phyloP scores from a whole-genome alignment of 2,329 filamentous ascomycete species.

The Penicillium sp. region DNA sequence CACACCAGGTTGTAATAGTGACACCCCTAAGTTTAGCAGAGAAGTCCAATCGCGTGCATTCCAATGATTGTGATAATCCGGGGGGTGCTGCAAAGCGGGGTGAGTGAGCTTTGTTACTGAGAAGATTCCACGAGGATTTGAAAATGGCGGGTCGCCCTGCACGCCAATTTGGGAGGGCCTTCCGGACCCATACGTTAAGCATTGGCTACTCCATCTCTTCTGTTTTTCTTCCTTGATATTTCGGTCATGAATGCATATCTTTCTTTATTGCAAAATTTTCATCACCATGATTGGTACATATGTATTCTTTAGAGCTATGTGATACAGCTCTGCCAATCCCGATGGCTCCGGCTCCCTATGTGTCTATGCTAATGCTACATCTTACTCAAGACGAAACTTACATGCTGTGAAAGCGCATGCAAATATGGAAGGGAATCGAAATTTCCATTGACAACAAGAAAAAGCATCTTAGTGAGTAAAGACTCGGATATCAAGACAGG shows the following conservation, averaged over 20 bases:
- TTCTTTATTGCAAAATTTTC: neutral
- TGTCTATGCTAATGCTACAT: neutral
- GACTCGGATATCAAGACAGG: constrained; percentile 25
- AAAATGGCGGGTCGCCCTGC: constrained; percentile 4
- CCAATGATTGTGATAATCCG: neutral
- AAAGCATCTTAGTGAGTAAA: constrained; percentile 2
- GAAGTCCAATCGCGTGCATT: neutral
- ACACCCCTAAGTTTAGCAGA: neutral
- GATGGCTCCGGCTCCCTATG: neutral
- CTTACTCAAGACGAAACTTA: neutral
- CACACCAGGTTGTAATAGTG: neutral
- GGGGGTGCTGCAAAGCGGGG: constrained; percentile 3
- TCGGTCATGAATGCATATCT: neutral
- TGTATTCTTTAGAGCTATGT: neutral
- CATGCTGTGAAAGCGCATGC: neutral
- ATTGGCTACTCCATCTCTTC: neutral
- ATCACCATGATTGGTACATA: neutral
- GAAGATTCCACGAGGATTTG: neutral
- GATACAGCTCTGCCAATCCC: neutral
- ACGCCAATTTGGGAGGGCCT: constrained; percentile 3
- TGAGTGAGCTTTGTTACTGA: neutral
- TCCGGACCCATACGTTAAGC: neutral
- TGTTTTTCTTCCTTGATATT: neutral
- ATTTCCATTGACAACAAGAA: neutral
- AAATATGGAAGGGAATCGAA: neutral